Evolutionary conservation across 352 stramenopile genomes (phyloP), one percentile per base, ranked within the genome.

Genomic region (Pythium folliculosum): DNA sequence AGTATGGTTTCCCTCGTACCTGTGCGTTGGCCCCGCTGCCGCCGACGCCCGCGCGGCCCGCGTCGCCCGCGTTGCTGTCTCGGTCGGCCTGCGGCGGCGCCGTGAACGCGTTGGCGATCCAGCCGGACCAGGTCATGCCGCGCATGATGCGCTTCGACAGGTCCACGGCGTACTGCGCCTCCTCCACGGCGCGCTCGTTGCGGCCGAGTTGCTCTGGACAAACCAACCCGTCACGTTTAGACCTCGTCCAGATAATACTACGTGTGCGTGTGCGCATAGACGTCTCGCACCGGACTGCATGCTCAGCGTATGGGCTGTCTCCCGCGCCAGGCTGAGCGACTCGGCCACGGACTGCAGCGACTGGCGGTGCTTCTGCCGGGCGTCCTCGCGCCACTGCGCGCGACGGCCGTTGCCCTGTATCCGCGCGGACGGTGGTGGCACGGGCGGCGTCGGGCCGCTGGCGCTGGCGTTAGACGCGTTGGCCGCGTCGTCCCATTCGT

Each of bases 81-180:
- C 37, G 58, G 19, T 69, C 52, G 17, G 54, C 12, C 32, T 79
- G 65, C 25, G 81, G 80, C 14, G 52, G 56, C 10, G 71, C 60
- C 21, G 81, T 81, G 30, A 94, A 76, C 35, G 84, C 77, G 67
- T 94, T 94, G 65, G 85, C 82, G 37, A 94, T 60, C 86, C 86
- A 94, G 1, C 86, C 86, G 0, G 84, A 91, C 86, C 86, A 94
- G 27, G 86, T 89, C 84, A 92, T 90, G 12, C 81, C 81, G 0
- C 75, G 60, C 53, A 92, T 70, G 47, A 89, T 72, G 8, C 80
- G 81, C 73, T 85, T 89, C 19, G 80, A 85, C 45, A 82, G 59
- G 64, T 84, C 78, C 10, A 90, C 73, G 0, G 74, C 73, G 54
- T 85, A 73, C 64, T 92, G 81, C 17, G 84, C 82, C 25, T 88